Base-by-base conservation (phyloP, 139 green algal genomes). In the Marvania coccoides region DNA sequence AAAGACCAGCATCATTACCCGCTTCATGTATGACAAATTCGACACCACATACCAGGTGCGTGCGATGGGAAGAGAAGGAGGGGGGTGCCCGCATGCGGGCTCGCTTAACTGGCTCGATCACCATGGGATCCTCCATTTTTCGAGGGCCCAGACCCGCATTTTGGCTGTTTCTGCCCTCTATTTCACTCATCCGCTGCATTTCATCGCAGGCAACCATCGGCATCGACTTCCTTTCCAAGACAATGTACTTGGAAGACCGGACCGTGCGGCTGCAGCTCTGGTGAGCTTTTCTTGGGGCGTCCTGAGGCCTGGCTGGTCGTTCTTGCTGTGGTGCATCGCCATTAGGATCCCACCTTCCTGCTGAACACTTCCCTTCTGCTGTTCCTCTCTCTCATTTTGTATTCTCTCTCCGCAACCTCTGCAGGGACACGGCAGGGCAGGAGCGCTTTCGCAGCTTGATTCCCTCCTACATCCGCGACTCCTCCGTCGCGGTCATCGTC, bases 11-110 rank as follows among this genome's bases (percentile, higher is more conserved):
- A 97, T 99, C 65, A 99, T 99, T 67, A 98, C 93, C 1, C 76
- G 94, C 1, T 99, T 99, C 72, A 99, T 99, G 94, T 99, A 99
- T 76, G 94, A 99, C 74, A 99, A 99, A 78, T 99, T 99, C 72
- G 94, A 99, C 71, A 97, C 92, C 73, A 95, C 84, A 1, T 99
- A 99, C 67, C 94, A 98, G 89, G 90, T 89, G 35, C n/a, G 42
- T 51, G 19, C 42, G 42, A 51, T 51, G 19, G 42, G 19, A 19
- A 19, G 19, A 28, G 19, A 51, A 51, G 42, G 19, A 19, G 19
- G 19, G 42, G 19, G 19, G 19, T 51, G 19, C 19, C 42, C 42
- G 19, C 42, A 28, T 51, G 19, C 19, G 19, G 19, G 19, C 19
- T 28, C 42, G 42, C 42, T 51, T 51, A 51, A 51, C 19, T 51